Evolutionary conservation across 192 early-diverging fungal genomes (phyloP), one percentile per base, ranked within the genome.

Genomic region (Coemansia sp.): DNA sequence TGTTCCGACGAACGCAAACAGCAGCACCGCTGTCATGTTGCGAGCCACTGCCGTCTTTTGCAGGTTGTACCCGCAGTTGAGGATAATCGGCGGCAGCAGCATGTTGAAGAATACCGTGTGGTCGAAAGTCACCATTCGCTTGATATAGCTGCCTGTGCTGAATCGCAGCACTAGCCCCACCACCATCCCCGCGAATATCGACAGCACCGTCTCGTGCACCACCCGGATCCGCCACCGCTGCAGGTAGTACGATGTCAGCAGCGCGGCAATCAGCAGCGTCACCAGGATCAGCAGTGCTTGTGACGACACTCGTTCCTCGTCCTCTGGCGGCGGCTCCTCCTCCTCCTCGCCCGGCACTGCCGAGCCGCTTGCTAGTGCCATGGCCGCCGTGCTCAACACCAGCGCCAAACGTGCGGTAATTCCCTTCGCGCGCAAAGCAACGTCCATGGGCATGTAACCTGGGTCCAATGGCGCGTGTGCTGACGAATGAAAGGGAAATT

Each of bases 41-140:
- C 84, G 80, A 36, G 94, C 94, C 59, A 98, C 90, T 25, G 82
- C 81, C 62, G 83, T 79, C 74, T 87, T 84, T 55, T 97, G 92
- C 80, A 98, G 79, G 51, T 93, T 91, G 64, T 94, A 98, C 9
- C 95, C 95, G 29, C 92, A 95, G 64, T 95, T 92, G 15, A 98
- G 79, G 61, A 98, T 97, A 55, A 98, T 97, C 3, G 96, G 96
- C 15, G 96, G 96, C 46, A 98, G 82, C 6, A 98, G 62, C 53
- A 98, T 69, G 67, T 96, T 98, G 82, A 98, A 98, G 59, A 98
- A 98, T 43, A 92, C 87, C 0, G 84, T 84, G 61, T 87, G 85
- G 54, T 94, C 85, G 60, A 97, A 95, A n/a, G 86, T 87, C 19
- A 98, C 87, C 78, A 93, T 87, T 30, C 86, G 71, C 55, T 85